Evolutionary conservation across 2,329 filamentous ascomycete genomes (phyloP), one percentile per base, ranked within the genome.

Genomic region (Neofusicoccum umdonicola): DNA sequence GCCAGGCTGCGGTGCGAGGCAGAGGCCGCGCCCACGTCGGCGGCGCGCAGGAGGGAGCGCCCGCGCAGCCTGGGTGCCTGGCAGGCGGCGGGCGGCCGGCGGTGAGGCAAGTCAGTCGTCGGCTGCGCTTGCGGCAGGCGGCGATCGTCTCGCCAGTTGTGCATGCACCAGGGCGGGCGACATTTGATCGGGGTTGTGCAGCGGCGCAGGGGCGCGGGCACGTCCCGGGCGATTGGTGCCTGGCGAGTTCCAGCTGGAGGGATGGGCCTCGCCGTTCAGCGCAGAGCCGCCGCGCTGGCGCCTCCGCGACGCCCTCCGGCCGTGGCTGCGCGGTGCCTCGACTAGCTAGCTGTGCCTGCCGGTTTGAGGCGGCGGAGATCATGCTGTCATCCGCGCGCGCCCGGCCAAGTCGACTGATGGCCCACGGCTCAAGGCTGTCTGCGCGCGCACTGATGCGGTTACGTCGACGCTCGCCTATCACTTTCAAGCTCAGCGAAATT

Each of bases 391-490:
- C 56, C 56, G 56, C 54, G 27, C 31, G 50, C n/a, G 34, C 7
- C 22, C 27, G 27, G 47, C 47, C 47, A 48, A 6, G 4, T 51
- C 47, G 47, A 51, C 39, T 31, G 54, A 31, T 27, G 41, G 42
- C 27, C 37, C 42, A 44, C 34, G 54, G 52, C 41, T 19, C 27
- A 19, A 19, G 56, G 27, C 50, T 37, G 56, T 37, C 27, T 39
- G 17, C 44, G 56, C 42, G 56, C 22, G 56, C 44, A 62, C 58
- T 51, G 58, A 62, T 62, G 45, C 47, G 39, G 61, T 63, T 63
- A 63, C 61, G 50, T 63, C 50, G 61, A 52, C 61, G 48, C 48
- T 63, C 61, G 61, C 48, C 61, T 63, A 63, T 63, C 61, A 63
- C 61, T 54, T 35, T 54, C 61, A 47, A 54, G 61, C 48, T 54